A percentile compares a stretch with the other conserved stretches of the same genome.
Conservation (phyloP, 2,329 filamentous ascomycete genomes). For the Aschersonia sp. region DNA sequence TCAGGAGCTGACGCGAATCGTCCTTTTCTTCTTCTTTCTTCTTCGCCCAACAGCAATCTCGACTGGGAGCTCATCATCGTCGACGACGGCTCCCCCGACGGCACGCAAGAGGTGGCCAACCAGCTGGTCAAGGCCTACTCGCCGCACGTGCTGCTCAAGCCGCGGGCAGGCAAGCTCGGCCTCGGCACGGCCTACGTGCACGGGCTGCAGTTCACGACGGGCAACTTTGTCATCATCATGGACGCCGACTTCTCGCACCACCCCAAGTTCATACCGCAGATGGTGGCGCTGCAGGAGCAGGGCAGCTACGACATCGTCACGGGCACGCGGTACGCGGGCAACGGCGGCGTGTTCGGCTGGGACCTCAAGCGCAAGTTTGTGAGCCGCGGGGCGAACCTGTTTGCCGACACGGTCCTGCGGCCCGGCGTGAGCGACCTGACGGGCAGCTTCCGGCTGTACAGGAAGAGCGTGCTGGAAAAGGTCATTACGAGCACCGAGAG, state of each 20-base stretch:
- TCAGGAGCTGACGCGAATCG: no score
- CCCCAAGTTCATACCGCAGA: constrained; percentile 94
- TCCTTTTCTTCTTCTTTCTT: no score
- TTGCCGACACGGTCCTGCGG: constrained; percentile 84
- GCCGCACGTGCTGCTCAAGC: constrained; percentile 67
- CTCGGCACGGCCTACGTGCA: constrained; percentile 94
- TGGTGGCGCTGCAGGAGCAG: constrained; percentile 68
- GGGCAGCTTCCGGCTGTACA: constrained; percentile 88
- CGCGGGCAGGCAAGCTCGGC: constrained; percentile 89
- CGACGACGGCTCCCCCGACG: constrained; percentile 94
- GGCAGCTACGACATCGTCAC: constrained; percentile 92
- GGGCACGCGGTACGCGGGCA: constrained; percentile 80
- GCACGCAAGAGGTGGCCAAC: constrained; percentile 77
- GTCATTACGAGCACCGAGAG: constrained; percentile 84
- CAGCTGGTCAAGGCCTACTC: constrained; percentile 81
- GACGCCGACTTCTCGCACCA: constrained; percentile 99
- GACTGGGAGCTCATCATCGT: constrained; percentile 97
- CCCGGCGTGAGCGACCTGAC: constrained; percentile 94
- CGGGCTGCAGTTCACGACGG: constrained; percentile 75
- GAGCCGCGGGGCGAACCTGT: constrained; percentile 78
- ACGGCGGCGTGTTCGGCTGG: constrained; percentile 90
- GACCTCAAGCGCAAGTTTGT: constrained; percentile 83
- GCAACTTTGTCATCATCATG: constrained; percentile 99
- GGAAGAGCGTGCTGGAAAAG: constrained; percentile 76
- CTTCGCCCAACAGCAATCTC: constrained; percentile 49